Percentiles rank a stretch among this genome's conserved stretches.
Evolutionary conservation across 2,329 filamentous ascomycete species (phyloP).

Genomic region (Pseudogymnoascus sp.): DNA sequence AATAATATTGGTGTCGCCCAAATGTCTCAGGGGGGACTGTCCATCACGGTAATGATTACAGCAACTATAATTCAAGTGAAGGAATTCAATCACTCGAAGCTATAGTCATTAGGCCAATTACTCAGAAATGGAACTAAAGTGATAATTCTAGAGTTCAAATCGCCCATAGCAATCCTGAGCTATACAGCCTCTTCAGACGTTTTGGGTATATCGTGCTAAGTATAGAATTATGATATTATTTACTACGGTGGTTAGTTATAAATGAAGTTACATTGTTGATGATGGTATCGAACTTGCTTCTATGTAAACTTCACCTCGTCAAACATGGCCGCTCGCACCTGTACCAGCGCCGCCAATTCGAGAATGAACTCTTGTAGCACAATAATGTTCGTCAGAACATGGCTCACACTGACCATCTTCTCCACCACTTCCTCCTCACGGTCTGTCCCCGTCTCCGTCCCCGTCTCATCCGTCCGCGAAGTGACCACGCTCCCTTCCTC

Average conservation of each 20-base stretch:
- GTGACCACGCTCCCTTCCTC: conserved; percentile 13
- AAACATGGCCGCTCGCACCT: conserved; percentile 68
- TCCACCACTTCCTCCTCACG: conserved; percentile 24
- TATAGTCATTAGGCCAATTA: not conserved
- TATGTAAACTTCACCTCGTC: conserved; percentile 62
- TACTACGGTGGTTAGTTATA: not conserved
- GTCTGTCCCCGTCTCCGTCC: conserved; percentile 19
- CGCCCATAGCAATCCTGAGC: not conserved
- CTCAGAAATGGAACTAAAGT: not conserved
- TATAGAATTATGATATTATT: not conserved
- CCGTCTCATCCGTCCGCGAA: conserved; percentile 11
- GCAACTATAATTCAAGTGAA: not conserved
- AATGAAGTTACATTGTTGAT: not conserved
- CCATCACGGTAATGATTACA: not conserved
- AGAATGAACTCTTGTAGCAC: conserved; percentile 74
- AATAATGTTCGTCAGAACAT: conserved; percentile 72
- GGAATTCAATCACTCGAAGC: no score
- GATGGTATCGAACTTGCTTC: conserved; percentile 1
- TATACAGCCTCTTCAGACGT: no score
- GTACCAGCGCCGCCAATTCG: conserved; percentile 67
- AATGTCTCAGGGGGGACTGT: not conserved
- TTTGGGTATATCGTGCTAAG: not conserved
- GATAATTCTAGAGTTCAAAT: not conserved
- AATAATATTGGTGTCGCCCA: not conserved
- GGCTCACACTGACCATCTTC: conserved; percentile 57